Conservation (phyloP, 129 eudicot genomes). For the Helichrysum umbraculigerum region DNA sequence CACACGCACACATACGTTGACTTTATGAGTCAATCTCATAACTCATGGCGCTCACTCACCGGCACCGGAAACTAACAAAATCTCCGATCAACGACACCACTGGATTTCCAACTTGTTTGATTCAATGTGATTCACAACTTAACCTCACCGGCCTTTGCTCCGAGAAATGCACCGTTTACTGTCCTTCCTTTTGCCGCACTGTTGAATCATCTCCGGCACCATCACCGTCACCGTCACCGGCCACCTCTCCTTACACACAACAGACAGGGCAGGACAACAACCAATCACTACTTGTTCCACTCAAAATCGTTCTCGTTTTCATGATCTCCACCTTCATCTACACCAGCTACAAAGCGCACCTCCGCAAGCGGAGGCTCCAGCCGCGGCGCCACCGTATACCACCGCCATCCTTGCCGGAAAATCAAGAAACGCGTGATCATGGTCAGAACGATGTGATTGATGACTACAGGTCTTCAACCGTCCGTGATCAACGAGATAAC, state of each 20-base stretch:
- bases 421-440: constrained; percentile 16
- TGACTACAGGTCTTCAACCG: constrained; percentile 53
- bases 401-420: background rate
- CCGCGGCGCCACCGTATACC: constrained; percentile 23
- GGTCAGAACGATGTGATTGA: constrained; percentile 31
- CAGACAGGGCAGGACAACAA: background rate
- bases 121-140: background rate
- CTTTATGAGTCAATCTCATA: background rate
- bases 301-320: constrained; percentile 33
- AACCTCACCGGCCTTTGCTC: constrained; percentile 25
- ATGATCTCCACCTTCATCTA: constrained; percentile 33
- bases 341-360: constrained; percentile 34
- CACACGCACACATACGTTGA: too few species aligned
- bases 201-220: constrained; percentile 8
- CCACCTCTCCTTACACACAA: constrained; percentile 11
- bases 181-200: constrained; percentile 25
- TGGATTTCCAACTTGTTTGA: background rate
- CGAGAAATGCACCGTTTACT: background rate
- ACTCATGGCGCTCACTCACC: constrained; percentile 29
- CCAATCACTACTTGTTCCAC: background rate
- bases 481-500: constrained; percentile 50
- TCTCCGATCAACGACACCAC: background rate
- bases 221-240: constrained; percentile 16
- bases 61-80: constrained; percentile 32
- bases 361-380: background rate